Evolutionary conservation across 179 eudicot species (phyloP).

Genomic region (Spergularia azorica): DNA sequence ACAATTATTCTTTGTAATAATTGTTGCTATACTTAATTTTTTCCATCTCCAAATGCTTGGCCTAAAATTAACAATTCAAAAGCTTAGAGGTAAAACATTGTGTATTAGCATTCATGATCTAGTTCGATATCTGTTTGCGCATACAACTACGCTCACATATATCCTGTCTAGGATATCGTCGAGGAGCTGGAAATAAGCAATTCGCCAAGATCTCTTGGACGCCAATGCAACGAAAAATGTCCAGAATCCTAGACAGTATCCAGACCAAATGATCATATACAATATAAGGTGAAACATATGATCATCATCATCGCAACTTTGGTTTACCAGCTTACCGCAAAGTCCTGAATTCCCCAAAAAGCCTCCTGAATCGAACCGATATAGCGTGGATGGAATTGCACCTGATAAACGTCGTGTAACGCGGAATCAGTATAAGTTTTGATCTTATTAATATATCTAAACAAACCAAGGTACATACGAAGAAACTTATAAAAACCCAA

Average conservation of each 20-base stretch:
- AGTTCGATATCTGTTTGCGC: slow-evolving; percentile 4
- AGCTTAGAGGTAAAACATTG: not conserved
- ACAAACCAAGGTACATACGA: not conserved
- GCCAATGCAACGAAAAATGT: slow-evolving; percentile 15
- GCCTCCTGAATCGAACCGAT: not conserved
- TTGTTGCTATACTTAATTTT: too few relatives aligned
- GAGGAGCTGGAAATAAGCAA: slow-evolving; percentile 20
- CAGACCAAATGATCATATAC: slow-evolving; percentile 26
- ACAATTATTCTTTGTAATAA: too few relatives aligned
- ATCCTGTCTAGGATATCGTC: slow-evolving; percentile 13
- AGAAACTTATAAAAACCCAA: not conserved
- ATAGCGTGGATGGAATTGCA: slow-evolving; percentile 15
- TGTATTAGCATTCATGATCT: not conserved
- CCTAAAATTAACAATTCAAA: too few relatives aligned
- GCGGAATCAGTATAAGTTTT: too few relatives aligned
- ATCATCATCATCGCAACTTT: not conserved
- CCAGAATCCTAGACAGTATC: slow-evolving; percentile 25
- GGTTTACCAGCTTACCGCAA: slow-evolving; percentile 3
- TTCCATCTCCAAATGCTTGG: too few relatives aligned
- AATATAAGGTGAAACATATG: not conserved
- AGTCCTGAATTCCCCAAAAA: slow-evolving; percentile 20
- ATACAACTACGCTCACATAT: slow-evolving; percentile 14
- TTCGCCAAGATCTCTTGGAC: slow-evolving; percentile 16
- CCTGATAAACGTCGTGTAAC: slow-evolving; percentile 15
- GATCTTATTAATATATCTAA: not conserved